A percentile compares a stretch with the other conserved stretches of the same genome.
Evolutionary conservation across 2,329 filamentous ascomycete species (phyloP).

Genomic region (Teratosphaeria epicoccoides): DNA sequence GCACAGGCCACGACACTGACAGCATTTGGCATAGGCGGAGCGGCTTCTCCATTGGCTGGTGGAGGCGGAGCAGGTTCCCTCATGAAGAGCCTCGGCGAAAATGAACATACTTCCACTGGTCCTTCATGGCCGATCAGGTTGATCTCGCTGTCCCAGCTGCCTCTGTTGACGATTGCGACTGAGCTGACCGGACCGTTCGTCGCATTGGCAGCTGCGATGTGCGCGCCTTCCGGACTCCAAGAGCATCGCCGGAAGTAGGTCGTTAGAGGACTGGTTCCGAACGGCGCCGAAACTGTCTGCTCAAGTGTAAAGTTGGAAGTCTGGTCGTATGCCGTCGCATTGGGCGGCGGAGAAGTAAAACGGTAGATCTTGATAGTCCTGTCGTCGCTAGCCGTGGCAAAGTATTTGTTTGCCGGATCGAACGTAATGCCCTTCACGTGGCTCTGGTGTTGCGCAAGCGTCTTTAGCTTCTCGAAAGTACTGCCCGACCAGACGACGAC

Average conservation of each 20-base stretch:
- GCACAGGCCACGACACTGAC: conserved; percentile 95
- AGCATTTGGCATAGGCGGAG: conserved; percentile 24
- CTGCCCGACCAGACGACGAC: conserved; percentile 97
- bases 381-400: conserved; percentile 95
- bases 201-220: conserved; percentile 93
- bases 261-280: conserved; percentile 82
- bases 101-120: conserved; percentile 92
- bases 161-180: conserved; percentile 87
- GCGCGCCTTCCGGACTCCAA: conserved; percentile 94
- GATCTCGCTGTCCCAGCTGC: conserved; percentile 90
- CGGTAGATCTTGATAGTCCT: conserved; percentile 93
- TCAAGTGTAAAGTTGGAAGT: conserved; percentile 94
- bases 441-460: conserved; percentile 81
- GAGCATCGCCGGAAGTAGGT: conserved; percentile 95
- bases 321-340: conserved; percentile 88
- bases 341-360: conserved; percentile 81
- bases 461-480: conserved; percentile 97
- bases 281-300: conserved; percentile 78
- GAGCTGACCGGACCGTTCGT: conserved; percentile 96
- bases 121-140: conserved; percentile 96
- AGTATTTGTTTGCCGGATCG: conserved; percentile 97
- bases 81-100: conserved; percentile 83
- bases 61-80: conserved; percentile 46
- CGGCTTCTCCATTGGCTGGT: conserved; percentile 28
- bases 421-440: conserved; percentile 99